Conservation (phyloP, 176 grass and related monocot species). For the Hordeum vulgare region DNA sequence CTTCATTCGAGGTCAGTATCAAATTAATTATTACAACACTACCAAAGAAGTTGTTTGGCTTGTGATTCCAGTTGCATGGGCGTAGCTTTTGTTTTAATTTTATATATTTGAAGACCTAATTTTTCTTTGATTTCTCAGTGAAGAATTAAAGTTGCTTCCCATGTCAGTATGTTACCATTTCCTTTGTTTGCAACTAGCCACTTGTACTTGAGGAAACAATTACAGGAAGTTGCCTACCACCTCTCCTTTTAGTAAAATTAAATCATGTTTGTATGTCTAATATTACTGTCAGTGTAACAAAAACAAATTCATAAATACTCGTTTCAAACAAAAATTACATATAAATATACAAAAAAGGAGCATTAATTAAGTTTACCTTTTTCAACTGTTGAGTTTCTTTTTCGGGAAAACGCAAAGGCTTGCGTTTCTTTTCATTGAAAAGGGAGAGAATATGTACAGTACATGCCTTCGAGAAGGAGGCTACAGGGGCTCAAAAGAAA, state of each 20-base stretch:
- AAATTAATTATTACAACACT: neutral
- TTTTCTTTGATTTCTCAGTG: neutral
- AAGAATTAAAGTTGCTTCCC: neutral
- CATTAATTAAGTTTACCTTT: neutral
- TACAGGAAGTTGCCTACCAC: neutral
- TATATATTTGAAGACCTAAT: neutral
- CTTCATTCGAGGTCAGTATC: conserved; percentile 78
- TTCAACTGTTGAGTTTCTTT: too few relatives aligned
- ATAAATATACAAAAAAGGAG: neutral
- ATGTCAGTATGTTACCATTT: neutral
- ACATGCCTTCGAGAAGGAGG: too few relatives aligned
- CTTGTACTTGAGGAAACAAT: neutral
- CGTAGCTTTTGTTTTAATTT: neutral
- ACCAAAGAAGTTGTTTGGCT: neutral
- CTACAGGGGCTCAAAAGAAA: too few relatives aligned
- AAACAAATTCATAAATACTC: neutral
- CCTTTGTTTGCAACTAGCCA: neutral
- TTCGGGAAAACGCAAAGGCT: too few relatives aligned
- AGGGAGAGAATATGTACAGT: too few relatives aligned
- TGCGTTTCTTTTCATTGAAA: too few relatives aligned
- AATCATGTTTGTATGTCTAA: neutral
- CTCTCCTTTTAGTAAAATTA: neutral
- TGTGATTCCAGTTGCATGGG: neutral
- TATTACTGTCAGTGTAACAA: neutral
- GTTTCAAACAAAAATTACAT: neutral